Conservation (phyloP, 2,329 filamentous ascomycete genomes). For the Alternaria alternata region DNA sequence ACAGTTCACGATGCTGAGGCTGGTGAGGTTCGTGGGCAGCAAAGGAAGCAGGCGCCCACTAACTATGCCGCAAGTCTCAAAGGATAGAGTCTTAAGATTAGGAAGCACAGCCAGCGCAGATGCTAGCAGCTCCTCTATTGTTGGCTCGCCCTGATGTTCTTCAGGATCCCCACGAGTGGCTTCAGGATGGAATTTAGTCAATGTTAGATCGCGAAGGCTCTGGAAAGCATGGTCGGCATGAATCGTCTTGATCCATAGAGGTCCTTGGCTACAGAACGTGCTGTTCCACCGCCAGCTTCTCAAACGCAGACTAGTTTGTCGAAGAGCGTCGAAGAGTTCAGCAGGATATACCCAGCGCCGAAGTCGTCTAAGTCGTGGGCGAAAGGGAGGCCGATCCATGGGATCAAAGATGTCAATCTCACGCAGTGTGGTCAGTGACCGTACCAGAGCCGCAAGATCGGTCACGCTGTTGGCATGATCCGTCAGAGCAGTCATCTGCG, state of each 20-base stretch:
- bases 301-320: constrained; percentile 57
- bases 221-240: constrained; percentile 54
- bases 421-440: constrained; percentile 70
- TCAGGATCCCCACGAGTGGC: constrained; percentile 21
- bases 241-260: constrained; percentile 54
- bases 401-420: constrained; percentile 76
- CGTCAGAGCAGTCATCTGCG: constrained; percentile 62
- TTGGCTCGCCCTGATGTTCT: constrained; percentile 28
- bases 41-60: constrained; percentile 72
- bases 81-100: constrained; percentile 70
- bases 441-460: constrained; percentile 66
- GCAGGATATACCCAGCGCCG: constrained; percentile 73
- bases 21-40: constrained; percentile 71
- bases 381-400: constrained; percentile 72
- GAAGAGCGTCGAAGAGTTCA: constrained; percentile 71
- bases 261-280: constrained; percentile 52
- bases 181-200: constrained; percentile 47
- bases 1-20: constrained; percentile 81
- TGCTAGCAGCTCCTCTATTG: constrained; percentile 55
- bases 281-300: constrained; percentile 66
- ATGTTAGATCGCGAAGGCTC: constrained; percentile 43
- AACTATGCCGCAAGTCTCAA: constrained; percentile 78
- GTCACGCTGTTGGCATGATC: constrained; percentile 63
- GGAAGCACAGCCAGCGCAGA: constrained; percentile 67
- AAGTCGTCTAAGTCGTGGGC: constrained; percentile 61